Conservation (phyloP, 495 filamentous ascomycete species). For the Aspergillus biplanus region DNA sequence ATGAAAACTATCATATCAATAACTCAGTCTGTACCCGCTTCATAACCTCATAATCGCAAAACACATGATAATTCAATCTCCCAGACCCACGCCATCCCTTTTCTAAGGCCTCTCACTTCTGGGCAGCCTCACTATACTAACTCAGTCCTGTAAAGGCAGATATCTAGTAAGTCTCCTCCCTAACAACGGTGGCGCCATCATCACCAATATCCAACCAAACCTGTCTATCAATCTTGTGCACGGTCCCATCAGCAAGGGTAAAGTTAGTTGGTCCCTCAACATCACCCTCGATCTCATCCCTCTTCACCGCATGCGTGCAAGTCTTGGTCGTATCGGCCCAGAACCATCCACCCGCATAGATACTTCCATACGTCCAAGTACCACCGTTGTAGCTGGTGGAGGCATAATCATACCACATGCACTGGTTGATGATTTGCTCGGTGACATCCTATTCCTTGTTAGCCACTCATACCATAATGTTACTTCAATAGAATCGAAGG, state of each 20-base stretch:
- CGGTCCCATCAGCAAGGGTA: constrained; percentile 20
- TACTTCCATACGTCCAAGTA: constrained; percentile 15
- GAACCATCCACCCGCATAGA: constrained; percentile 21
- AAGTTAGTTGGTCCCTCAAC: constrained; percentile 3
- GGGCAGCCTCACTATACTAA: background rate
- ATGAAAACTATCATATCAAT: background rate
- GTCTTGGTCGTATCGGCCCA: constrained; percentile 17
- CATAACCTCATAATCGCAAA: background rate
- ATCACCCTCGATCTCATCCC: constrained; percentile 6
- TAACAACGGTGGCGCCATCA: constrained; percentile 3
- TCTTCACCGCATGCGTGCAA: constrained; percentile 20
- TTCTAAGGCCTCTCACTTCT: background rate
- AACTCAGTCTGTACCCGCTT: background rate
- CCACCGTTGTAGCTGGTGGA: constrained; percentile 18
- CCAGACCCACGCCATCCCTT: too few relatives aligned
- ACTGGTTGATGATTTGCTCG: constrained; percentile 22
- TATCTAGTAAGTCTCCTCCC: constrained; percentile 21
- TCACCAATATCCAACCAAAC: constrained; percentile 17
- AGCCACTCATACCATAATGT: background rate
- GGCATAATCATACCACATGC: constrained; percentile 21
- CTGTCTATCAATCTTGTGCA: constrained; percentile 6
- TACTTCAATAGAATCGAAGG: background rate
- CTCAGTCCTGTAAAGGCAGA: background rate
- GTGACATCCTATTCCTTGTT: constrained; percentile 13
- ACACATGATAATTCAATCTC: background rate